Conservation (phyloP, 2,329 filamentous ascomycete genomes). For the Colletotrichum sublineola region DNA sequence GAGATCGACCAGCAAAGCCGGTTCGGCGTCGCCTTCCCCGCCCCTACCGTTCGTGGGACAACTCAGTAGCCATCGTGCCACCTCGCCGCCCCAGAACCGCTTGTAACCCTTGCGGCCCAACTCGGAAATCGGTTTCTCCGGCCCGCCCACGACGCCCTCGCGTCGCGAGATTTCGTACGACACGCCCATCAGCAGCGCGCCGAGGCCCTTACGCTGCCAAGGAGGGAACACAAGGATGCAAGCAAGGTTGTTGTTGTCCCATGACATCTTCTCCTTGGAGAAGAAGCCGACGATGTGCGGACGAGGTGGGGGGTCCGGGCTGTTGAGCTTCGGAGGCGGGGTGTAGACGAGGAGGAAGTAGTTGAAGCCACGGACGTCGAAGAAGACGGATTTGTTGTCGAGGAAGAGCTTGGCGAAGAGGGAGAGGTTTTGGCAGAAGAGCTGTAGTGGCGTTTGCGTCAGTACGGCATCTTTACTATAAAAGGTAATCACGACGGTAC, state of each 20-base stretch:
- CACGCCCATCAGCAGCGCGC: constrained; percentile 89
- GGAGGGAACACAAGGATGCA: constrained; percentile 97
- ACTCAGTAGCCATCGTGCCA: constrained; percentile 76
- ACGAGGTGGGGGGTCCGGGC: constrained; percentile 43
- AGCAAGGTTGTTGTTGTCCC: constrained; percentile 98
- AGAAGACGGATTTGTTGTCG: constrained; percentile 98
- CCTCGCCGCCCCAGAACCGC: constrained; percentile 87
- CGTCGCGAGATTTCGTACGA: constrained; percentile 92
- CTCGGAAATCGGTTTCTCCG: constrained; percentile 92
- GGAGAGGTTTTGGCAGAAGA: constrained; percentile 95
- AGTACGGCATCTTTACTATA: constrained; percentile 32
- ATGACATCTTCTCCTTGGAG: constrained; percentile 98
- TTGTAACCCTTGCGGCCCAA: constrained; percentile 86
- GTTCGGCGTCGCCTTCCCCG: background rate
- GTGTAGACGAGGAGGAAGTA: constrained; percentile 93
- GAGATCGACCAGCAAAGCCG: constrained; percentile 69
- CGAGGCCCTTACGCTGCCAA: constrained; percentile 92
- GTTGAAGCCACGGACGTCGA: constrained; percentile 93
- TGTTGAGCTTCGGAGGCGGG: constrained; percentile 54
- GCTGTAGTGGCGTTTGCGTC: constrained; percentile 53
- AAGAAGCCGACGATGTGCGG: constrained; percentile 91
- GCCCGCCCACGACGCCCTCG: constrained; percentile 88
- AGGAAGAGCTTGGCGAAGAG: constrained; percentile 98
- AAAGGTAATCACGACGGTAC: background rate
- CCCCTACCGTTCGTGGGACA: constrained; percentile 26